A percentile compares a stretch with the other conserved stretches of the same genome.
Evolutionary conservation across 208 protist genomes (phyloP).

Genomic region (Crithidia fasciculata): DNA sequence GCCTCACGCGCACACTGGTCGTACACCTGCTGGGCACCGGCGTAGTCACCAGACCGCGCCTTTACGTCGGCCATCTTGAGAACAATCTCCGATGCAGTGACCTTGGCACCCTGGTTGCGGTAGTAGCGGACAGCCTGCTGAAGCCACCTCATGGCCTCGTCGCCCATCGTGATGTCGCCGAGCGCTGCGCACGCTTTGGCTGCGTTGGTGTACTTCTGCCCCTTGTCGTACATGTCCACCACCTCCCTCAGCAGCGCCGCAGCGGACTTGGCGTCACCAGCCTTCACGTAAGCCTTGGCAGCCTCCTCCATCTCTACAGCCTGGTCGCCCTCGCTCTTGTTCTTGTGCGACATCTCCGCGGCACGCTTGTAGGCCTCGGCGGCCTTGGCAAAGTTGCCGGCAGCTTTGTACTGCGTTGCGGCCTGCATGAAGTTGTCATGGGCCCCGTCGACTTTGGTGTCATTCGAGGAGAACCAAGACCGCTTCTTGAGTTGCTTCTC

Average conservation of each 20-base stretch:
- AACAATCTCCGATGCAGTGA: slow-evolving; percentile 69
- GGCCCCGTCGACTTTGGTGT: slow-evolving; percentile 68
- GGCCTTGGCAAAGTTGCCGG: slow-evolving; percentile 71
- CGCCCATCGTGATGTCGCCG: slow-evolving; percentile 61
- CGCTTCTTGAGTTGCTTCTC: slow-evolving; percentile 79
- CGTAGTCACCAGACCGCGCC: slow-evolving; percentile 70
- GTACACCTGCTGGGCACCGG: slow-evolving; percentile 65
- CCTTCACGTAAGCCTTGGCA: slow-evolving; percentile 62
- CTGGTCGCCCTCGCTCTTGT: slow-evolving; percentile 69
- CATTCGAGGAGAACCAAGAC: slow-evolving; percentile 62
- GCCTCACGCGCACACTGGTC: slow-evolving; percentile 74
- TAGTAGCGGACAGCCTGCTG: slow-evolving; percentile 74
- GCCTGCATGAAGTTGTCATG: slow-evolving; percentile 83
- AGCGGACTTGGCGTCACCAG: slow-evolving; percentile 44
- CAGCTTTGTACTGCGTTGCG: slow-evolving; percentile 84
- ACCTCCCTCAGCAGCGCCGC: slow-evolving; percentile 42
- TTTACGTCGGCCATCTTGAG: slow-evolving; percentile 80
- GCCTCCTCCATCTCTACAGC: slow-evolving; percentile 74
- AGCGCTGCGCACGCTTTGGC: slow-evolving; percentile 72
- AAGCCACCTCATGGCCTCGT: slow-evolving; percentile 74
- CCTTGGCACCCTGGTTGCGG: slow-evolving; percentile 65
- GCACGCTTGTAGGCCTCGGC: slow-evolving; percentile 74
- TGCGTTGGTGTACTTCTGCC: slow-evolving; percentile 65
- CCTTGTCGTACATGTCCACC: slow-evolving; percentile 70
- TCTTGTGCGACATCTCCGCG: slow-evolving; percentile 70